Base-by-base conservation (phyloP, 495 filamentous ascomycete genomes). In the Ramalina peruviana region DNA sequence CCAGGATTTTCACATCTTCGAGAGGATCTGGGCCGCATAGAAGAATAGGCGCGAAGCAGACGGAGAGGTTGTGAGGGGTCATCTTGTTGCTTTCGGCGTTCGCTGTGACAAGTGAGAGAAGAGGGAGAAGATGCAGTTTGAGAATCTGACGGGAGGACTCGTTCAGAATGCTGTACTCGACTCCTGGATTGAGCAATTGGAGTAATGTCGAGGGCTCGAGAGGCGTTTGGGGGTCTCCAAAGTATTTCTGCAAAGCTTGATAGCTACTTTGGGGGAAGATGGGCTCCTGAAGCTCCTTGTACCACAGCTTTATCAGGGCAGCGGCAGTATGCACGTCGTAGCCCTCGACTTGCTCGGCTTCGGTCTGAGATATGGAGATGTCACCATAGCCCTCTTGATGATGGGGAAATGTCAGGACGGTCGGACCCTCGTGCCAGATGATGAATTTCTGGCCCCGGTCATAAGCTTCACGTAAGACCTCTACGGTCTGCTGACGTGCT, bases 231-330 rank as follows among this genome's bases (percentile, higher is more conserved):
- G 37, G 17, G 17, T 26, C 30, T 39, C 65, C 52, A 42, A 59
- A 70, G 30, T 57, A 54, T 26, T 59, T 60, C 40, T 61, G 60
- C 36, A 72, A 36, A 1, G 61, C 61, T 40, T 58, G 48, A 53
- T 78, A 78, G 47, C 53, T 59, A 19, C 62, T 60, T 19, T 55
- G 56, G 0, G 75, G 70, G 49, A 78, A 68, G 46, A 78, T 57
- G 7, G 74, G 74, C 43, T 71, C 65, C 13, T 66, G 66, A 1
- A 78, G 67, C 43, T 71, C 71, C 11, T 72, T 62, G 51, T 78
- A 78, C 70, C 76, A 78, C 6, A 67, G 36, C 55, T 78, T 78
- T 55, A 78, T 71, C 30, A 78, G 44, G 13, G 59, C 68, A 3
- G 74, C 71, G 5, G 72, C 73, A 26, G 68, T 63, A 49, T 70